phyloP scores from a whole-genome alignment of 257 asterid genomes.

The Penstemon davidsonii region DNA sequence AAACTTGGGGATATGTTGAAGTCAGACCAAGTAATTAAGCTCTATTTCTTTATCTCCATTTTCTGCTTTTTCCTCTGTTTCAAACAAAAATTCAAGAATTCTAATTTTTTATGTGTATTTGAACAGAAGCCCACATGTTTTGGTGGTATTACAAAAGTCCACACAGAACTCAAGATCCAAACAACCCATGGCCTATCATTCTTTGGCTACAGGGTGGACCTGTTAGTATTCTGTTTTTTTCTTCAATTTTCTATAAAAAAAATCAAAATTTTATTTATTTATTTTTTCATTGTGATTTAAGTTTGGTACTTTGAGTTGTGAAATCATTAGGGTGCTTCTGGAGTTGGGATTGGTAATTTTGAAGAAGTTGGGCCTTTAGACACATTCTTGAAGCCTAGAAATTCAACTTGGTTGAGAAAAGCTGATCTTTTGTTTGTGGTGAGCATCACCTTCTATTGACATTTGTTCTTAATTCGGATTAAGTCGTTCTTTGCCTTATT shows the following conservation, averaged over 20 bases:
- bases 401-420: conserved; percentile 78
- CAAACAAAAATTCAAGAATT: background rate
- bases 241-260: background rate
- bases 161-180: conserved; percentile 67
- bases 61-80: background rate
- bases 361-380: conserved; percentile 91
- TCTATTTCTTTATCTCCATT: background rate
- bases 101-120: background rate
- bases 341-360: conserved; percentile 93
- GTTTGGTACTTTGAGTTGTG: background rate
- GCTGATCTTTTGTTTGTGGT: conserved; percentile 98
- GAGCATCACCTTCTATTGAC: conserved; percentile 15
- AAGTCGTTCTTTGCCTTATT: too few relatives aligned
- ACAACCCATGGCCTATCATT: conserved; percentile 88
- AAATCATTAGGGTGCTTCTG: conserved; percentile 74
- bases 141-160: conserved; percentile 97
- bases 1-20: conserved; percentile 93
- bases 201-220: conserved; percentile 99
- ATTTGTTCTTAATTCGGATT: too few relatives aligned
- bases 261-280: too few relatives aligned
- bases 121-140: conserved; percentile 92
- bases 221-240: conserved; percentile 39
- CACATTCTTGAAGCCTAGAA: conserved; percentile 70
- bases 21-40: conserved; percentile 77
- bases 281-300: background rate